phyloP scores from a whole-genome alignment of 495 filamentous ascomycete species.

The Glarea lozoyensis region DNA sequence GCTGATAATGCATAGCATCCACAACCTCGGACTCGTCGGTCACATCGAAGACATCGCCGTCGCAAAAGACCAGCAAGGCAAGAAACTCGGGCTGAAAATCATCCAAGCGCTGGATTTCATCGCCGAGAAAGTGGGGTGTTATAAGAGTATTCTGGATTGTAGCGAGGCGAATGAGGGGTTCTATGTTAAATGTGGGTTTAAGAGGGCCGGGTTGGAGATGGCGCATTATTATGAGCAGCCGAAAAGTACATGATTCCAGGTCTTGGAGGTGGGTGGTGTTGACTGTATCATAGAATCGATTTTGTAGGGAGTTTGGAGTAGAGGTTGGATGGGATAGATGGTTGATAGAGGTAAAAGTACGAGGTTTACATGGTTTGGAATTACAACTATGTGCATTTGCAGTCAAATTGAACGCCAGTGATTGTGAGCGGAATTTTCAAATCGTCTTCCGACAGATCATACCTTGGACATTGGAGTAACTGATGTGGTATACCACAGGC shows the following conservation, averaged over 20 bases:
- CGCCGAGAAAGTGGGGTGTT: constrained; percentile 77
- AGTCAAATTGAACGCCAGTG: too few relatives aligned
- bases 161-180: constrained; percentile 84
- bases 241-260: constrained; percentile 10
- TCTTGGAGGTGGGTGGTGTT: constrained; percentile 4
- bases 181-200: constrained; percentile 97
- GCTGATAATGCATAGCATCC: constrained; percentile 43
- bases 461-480: too few relatives aligned
- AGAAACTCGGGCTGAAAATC: constrained; percentile 85
- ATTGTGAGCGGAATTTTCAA: too few relatives aligned
- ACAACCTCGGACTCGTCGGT: constrained; percentile 68
- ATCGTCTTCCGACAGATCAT: too few relatives aligned
- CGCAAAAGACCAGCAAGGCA: constrained; percentile 86
- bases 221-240: constrained; percentile 74
- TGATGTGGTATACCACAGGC: too few relatives aligned
- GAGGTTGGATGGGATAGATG: too few relatives aligned
- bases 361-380: too few relatives aligned
- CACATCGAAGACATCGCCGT: constrained; percentile 99
- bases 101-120: constrained; percentile 92
- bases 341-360: too few relatives aligned
- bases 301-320: too few relatives aligned
- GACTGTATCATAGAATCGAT: constrained; percentile 19
- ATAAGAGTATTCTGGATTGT: constrained; percentile 67
- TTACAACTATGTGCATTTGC: too few relatives aligned
- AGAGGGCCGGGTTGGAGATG: constrained; percentile 91